Base-by-base conservation (phyloP, 495 filamentous ascomycete species). In the Pseudotulostoma volvatum region DNA sequence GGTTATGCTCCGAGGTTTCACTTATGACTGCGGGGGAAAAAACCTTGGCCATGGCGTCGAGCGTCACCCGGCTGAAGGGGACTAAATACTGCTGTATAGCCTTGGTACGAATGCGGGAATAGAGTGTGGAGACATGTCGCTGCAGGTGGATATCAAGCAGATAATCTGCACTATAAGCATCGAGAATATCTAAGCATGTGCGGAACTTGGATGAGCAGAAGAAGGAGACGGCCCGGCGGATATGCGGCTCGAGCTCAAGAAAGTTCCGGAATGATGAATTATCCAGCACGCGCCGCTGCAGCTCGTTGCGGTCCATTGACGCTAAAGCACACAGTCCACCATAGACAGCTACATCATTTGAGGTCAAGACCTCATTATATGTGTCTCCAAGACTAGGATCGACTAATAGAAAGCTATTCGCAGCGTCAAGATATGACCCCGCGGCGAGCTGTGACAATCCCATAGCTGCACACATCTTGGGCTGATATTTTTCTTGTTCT, bases 311-410 rank as follows among this genome's bases (percentile, higher is more conserved):
- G 34, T 79, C 70, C 84, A 96, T 92, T 1, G 84, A 81, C 18
- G 87, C 87, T 14, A 97, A 74, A 1, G 90, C 86, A 42, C 86
- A 80, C 14, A 97, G 71, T 3, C 82, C 86, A 36, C 88, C 90
- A 43, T 95, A 97, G 18, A 90, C 68, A 20, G 90, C 90, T 3
- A 97, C 66, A 48, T 97, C 90, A 54, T 94, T 96, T 1, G 76
- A 66, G 13, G 76, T 81, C 33, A 84, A 63, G 7, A 93, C 66
- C 33, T 83, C 76, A 46, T 78, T 80, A 55, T 77, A 87, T 2
- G 48, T 65, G 34, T 72, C 60, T 3, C 66, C 67, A 14, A 76
- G 43, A 21, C 55, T 60, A 2, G 60, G 46, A 7, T 77, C 57
- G 1, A 72, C 73, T 17, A 60, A 45, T 11, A 95, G 56, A 54